These are phyloP conservation scores for Ilex paraguariensis DNA, from an alignment of 305 asterid genomes.

Conservation along the genomic window DNA sequence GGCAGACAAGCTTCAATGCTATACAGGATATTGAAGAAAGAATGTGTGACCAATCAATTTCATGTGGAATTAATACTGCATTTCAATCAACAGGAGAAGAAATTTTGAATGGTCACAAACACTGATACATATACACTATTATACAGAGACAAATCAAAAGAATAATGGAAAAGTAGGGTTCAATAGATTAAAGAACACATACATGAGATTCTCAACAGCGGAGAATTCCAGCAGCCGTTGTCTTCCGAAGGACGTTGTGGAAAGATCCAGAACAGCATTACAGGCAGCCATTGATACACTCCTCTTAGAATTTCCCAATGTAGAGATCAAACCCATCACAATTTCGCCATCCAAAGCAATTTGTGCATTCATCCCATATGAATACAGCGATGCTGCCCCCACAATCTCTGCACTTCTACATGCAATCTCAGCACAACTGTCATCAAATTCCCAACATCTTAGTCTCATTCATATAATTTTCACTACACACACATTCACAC, in stretches of 20 bases:
- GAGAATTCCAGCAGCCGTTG: constrained; percentile 38
- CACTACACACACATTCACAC: background rate
- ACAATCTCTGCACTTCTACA: constrained; percentile 45
- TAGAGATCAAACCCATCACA: constrained; percentile 44
- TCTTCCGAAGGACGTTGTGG: constrained; percentile 52
- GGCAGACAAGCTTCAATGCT: too few species aligned
- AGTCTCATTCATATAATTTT: too few species aligned
- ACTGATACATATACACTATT: background rate
- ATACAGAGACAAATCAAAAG: background rate
- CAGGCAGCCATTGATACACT: constrained; percentile 53
- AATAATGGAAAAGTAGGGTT: background rate
- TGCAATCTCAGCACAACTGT: constrained; percentile 44
- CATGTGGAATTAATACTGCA: background rate
- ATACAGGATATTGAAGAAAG: background rate
- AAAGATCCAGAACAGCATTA: constrained; percentile 68
- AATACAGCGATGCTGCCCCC: constrained; percentile 53
- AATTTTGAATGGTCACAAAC: background rate
- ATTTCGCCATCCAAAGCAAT: constrained; percentile 48
- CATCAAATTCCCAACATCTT: background rate
- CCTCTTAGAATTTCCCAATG: constrained; percentile 29
- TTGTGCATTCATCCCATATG: constrained; percentile 54
- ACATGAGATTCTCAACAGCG: constrained; percentile 55
- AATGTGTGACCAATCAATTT: background rate
- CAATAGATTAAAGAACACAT: constrained; percentile 26
- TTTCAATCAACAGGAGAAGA: background rate